phyloP scores from a whole-genome alignment of 306 rosid genomes.

The Trifolium fragiferum region DNA sequence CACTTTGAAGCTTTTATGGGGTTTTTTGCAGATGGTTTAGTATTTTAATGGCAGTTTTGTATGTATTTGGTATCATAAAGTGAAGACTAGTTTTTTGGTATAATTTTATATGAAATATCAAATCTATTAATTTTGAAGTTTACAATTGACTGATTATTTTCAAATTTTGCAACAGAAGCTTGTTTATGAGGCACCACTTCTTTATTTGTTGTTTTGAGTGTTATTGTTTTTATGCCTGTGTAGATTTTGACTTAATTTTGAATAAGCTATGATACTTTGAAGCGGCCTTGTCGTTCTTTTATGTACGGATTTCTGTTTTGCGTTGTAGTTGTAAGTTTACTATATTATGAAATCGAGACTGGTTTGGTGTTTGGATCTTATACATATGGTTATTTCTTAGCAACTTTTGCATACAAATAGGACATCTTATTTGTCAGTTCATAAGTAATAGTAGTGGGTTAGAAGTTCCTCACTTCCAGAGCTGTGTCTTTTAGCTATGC shows the following conservation, averaged over 20 bases:
- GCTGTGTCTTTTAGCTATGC: too few species aligned
- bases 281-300: slow-evolving; percentile 9
- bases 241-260: slow-evolving; percentile 27
- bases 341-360: slow-evolving; percentile 5
- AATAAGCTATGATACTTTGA: not conserved
- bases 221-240: not conserved
- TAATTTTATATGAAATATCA: not conserved
- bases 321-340: slow-evolving; percentile 14
- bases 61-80: slow-evolving; percentile 26
- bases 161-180: not conserved
- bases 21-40: slow-evolving; percentile 41
- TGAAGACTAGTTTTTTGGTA: not conserved
- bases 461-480: too few species aligned
- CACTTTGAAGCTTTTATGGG: slow-evolving; percentile 16
- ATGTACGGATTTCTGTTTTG: not conserved
- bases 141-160: slow-evolving; percentile 21
- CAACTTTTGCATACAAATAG: not conserved
- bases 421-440: slow-evolving; percentile 14
- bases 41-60: slow-evolving; percentile 14
- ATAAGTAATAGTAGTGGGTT: not conserved
- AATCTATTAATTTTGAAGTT: slow-evolving; percentile 1
- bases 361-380: not conserved
- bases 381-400: not conserved
- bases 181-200: slow-evolving; percentile 26
- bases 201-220: slow-evolving; percentile 25